Conservation (phyloP, 2,329 filamentous ascomycete genomes). For the Chalara sp. region DNA sequence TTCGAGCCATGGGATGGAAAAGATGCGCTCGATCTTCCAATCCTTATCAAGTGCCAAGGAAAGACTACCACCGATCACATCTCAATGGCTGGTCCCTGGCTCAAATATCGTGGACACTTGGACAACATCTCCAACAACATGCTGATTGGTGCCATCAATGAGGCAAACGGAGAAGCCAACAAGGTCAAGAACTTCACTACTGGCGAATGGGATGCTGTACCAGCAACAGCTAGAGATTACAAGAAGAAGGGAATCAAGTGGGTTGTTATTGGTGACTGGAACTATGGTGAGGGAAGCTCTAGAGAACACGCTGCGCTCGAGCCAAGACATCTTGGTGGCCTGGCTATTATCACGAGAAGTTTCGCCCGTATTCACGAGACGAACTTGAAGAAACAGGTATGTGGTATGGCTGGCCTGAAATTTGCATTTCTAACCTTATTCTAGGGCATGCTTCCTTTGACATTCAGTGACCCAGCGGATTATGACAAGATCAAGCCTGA, state of each 20-base stretch:
- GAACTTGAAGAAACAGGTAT: constrained; percentile 94
- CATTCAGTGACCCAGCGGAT: constrained; percentile 88
- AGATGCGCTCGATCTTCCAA: constrained; percentile 76
- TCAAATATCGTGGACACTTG: constrained; percentile 97
- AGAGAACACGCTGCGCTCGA: constrained; percentile 98
- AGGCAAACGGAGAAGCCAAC: constrained; percentile 94
- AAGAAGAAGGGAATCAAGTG: constrained; percentile 94
- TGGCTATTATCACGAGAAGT: constrained; percentile 90
- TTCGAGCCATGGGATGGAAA: constrained; percentile 90
- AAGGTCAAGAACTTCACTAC: constrained; percentile 89
- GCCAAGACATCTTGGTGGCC: constrained; percentile 91
- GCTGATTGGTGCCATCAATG: constrained; percentile 95
- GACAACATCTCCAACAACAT: constrained; percentile 99
- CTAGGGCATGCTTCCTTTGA: constrained; percentile 94
- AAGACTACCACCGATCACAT: constrained; percentile 98
- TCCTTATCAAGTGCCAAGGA: constrained; percentile 92
- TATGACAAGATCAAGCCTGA: constrained; percentile 95
- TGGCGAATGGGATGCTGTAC: constrained; percentile 80
- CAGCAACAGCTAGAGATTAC: constrained; percentile 93
- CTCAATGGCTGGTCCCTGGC: constrained; percentile 93
- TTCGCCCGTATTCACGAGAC: constrained; percentile 99
- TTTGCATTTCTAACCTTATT: background rate
- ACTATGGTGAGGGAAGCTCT: constrained; percentile 96
- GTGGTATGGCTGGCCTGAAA: background rate
- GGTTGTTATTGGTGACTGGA: constrained; percentile 99